phyloP scores from a whole-genome alignment of 768 basidiomycete species.

The Boletus subparvulus region DNA sequence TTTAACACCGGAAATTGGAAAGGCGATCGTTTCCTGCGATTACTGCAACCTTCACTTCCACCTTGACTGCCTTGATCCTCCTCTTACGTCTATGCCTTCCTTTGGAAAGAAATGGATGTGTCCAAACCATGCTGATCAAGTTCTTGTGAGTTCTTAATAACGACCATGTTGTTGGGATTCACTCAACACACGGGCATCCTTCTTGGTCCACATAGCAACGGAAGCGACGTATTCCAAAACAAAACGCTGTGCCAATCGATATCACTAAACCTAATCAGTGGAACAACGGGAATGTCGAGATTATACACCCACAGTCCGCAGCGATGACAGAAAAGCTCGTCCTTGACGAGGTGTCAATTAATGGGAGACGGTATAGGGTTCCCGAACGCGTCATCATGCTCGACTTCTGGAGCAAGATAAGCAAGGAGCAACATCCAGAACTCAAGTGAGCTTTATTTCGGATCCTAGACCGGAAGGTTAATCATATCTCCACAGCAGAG shows the following conservation, averaged over 20 bases:
- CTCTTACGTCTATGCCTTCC: slow-evolving; percentile 80
- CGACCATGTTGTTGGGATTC: neutral
- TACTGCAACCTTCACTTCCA: slow-evolving; percentile 96
- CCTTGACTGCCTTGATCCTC: slow-evolving; percentile 93
- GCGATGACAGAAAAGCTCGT: slow-evolving; percentile 48
- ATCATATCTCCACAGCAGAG: slow-evolving; percentile 8
- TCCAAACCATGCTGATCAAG: slow-evolving; percentile 91
- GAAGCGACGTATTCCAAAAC: slow-evolving; percentile 78
- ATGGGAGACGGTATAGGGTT: slow-evolving; percentile 86
- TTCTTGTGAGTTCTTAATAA: slow-evolving; percentile 56
- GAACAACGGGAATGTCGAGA: slow-evolving; percentile 92
- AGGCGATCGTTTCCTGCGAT: slow-evolving; percentile 88
- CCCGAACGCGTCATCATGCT: slow-evolving; percentile 90
- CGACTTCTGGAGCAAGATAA: slow-evolving; percentile 93
- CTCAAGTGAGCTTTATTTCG: slow-evolving; percentile 39
- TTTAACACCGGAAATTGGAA: slow-evolving; percentile 54
- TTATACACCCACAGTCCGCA: slow-evolving; percentile 66
- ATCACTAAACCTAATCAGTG: slow-evolving; percentile 68
- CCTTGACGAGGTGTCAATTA: slow-evolving; percentile 83
- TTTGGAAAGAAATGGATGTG: slow-evolving; percentile 98
- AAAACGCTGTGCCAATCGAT: slow-evolving; percentile 64
- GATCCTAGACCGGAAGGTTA: neutral
- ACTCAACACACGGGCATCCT: neutral
- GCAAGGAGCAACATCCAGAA: slow-evolving; percentile 41
- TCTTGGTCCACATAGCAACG: slow-evolving; percentile 51